Percentiles rank a stretch among this genome's conserved stretches.
These are phyloP conservation scores for Dendrobium huoshanense DNA, from an alignment of 106 monocot species.

Conservation along the genomic window DNA sequence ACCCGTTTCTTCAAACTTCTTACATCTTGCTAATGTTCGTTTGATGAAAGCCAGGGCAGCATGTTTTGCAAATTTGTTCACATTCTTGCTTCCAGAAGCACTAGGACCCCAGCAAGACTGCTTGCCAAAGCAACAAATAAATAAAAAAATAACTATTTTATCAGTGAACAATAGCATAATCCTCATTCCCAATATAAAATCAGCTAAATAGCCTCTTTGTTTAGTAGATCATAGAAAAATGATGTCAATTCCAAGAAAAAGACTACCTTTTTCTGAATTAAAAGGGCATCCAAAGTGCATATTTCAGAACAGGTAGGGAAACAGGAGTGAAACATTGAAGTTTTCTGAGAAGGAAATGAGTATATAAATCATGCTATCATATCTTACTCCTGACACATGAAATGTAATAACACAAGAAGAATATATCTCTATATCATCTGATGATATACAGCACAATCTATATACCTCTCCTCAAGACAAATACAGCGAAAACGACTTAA, in stretches of 20 bases:
- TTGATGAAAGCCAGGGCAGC: constrained; percentile 37
- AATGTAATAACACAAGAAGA: too few species aligned
- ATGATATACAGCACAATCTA: not conserved
- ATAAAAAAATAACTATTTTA: not conserved
- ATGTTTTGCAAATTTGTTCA: constrained; percentile 32
- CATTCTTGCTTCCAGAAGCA: constrained; percentile 41
- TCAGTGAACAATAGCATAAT: not conserved
- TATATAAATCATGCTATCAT: not conserved
- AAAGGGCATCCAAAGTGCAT: not conserved
- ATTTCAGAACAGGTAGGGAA: not conserved
- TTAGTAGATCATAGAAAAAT: not conserved
- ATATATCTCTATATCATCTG: too few species aligned
- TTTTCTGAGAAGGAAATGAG: not conserved
- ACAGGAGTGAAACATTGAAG: not conserved
- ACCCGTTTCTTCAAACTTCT: constrained; percentile 38
- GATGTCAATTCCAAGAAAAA: not conserved
- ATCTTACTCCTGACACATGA: too few species aligned
- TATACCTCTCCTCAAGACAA: too few species aligned
- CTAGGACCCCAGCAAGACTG: constrained; percentile 33
- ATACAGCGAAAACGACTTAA: too few species aligned
- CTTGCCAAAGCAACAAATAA: not conserved
- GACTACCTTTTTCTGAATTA: not conserved
- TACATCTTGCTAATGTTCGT: constrained; percentile 37
- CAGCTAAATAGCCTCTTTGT: not conserved
- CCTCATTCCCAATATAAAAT: not conserved